phyloP scores from a whole-genome alignment of 495 filamentous ascomycete genomes.

The Echria macrotheca region DNA sequence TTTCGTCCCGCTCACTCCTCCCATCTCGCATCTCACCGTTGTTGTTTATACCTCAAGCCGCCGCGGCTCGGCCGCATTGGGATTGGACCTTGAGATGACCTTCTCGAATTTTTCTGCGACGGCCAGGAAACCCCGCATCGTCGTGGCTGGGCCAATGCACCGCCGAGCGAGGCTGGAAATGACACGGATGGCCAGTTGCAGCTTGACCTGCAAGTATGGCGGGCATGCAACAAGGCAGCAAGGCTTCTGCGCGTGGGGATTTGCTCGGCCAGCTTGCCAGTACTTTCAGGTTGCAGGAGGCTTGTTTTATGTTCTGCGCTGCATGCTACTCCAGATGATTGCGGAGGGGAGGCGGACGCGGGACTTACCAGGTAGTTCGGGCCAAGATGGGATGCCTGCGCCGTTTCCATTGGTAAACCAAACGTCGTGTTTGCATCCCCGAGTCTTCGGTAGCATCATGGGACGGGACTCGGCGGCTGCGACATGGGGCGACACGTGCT shows the following conservation, averaged over 20 bases:
- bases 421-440: slow-evolving; percentile 8
- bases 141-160: slow-evolving; percentile 16
- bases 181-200: slow-evolving; percentile 12
- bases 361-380: too few species aligned
- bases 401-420: slow-evolving; percentile 12
- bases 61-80: neutral
- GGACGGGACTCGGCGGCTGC: neutral
- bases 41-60: neutral
- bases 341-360: too few species aligned
- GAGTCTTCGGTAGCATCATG: neutral
- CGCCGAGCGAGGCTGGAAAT: slow-evolving; percentile 10
- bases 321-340: slow-evolving; percentile 2
- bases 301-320: slow-evolving; percentile 5
- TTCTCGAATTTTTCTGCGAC: slow-evolving; percentile 19
- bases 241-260: neutral
- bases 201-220: slow-evolving; percentile 4
- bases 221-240: neutral
- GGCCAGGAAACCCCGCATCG: slow-evolving; percentile 1
- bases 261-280: neutral
- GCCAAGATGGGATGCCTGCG: neutral
- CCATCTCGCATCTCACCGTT: neutral
- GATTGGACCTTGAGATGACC: neutral
- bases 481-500: slow-evolving; percentile 9
- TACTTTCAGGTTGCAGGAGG: slow-evolving; percentile 1
- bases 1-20: too few species aligned